Percentiles rank a stretch among this genome's conserved stretches.
Conservation (phyloP, 2,329 filamentous ascomycete genomes). For the Colletotrichum tropicicola region DNA sequence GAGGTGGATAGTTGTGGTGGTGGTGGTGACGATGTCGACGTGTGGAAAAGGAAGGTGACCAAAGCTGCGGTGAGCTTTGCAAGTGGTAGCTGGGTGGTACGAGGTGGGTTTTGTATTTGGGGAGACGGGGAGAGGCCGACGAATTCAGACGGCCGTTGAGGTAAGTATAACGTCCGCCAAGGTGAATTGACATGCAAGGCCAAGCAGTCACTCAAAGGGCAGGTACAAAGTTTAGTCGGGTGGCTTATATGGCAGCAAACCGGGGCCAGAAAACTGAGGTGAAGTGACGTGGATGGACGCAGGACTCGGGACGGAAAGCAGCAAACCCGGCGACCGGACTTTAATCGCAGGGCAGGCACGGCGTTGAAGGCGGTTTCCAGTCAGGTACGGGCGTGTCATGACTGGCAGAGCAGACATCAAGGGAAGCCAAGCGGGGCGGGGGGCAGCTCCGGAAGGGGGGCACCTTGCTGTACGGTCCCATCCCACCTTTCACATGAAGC, state of each 20-base stretch:
- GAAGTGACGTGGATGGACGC: background rate
- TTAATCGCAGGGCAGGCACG: no score
- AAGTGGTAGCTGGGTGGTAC: background rate
- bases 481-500: constrained; percentile 19
- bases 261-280: no score
- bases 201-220: constrained; percentile 5
- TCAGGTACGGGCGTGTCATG: constrained; percentile 3
- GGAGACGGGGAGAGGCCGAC: background rate
- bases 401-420: background rate
- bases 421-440: background rate
- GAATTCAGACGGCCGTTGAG: background rate
- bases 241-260: background rate
- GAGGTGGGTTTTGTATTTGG: background rate
- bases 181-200: background rate
- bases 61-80: constrained; percentile 1
- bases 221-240: background rate
- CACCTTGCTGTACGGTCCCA: background rate
- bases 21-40: background rate
- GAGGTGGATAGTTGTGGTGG: background rate
- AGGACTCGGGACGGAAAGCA: background rate
- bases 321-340: background rate
- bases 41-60: background rate
- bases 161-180: constrained; percentile 1
- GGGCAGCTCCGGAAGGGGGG: background rate
- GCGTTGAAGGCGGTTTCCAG: background rate